These are phyloP conservation scores for Colletotrichum musae DNA, from an alignment of 2,329 filamentous ascomycete genomes.

Conservation along the genomic window DNA sequence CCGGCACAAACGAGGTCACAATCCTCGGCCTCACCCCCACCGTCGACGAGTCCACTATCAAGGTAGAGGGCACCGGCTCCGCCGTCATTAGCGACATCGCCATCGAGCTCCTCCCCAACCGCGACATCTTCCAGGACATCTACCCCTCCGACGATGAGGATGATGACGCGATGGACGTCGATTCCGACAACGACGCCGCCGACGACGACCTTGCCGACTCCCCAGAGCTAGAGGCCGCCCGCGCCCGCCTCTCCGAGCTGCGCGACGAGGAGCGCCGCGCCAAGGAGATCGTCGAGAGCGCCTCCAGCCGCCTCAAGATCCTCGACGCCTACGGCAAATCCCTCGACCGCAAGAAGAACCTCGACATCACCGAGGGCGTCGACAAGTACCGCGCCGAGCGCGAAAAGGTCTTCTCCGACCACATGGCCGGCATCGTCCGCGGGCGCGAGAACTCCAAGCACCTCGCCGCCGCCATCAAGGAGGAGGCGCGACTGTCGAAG, in stretches of 20 bases:
- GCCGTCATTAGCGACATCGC: conserved; percentile 75
- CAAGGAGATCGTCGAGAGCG: conserved; percentile 51
- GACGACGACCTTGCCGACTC: conserved; percentile 43
- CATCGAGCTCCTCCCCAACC: conserved; percentile 70
- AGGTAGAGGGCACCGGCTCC: conserved; percentile 69
- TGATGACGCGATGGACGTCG: conserved; percentile 50
- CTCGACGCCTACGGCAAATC: conserved; percentile 58
- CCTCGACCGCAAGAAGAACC: conserved; percentile 51
- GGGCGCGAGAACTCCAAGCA: conserved; percentile 48
- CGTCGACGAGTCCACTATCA: conserved; percentile 72
- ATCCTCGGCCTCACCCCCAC: conserved; percentile 69
- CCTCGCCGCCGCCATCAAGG: conserved; percentile 50
- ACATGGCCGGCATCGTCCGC: conserved; percentile 50
- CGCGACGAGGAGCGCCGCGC: conserved; percentile 48
- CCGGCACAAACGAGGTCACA: conserved; percentile 71
- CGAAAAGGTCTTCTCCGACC: conserved; percentile 58
- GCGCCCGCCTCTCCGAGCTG: conserved; percentile 50
- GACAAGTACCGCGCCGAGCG: conserved; percentile 60
- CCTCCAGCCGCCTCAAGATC: conserved; percentile 56
- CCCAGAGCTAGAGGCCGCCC: conserved; percentile 47
- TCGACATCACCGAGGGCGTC: conserved; percentile 55
- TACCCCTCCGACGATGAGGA: conserved; percentile 64
- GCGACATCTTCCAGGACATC: conserved; percentile 67
- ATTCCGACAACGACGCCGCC: conserved; percentile 45
- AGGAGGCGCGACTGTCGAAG: conserved; percentile 49